These are phyloP conservation scores for Kwoniella europaea DNA, from an alignment of 768 basidiomycete genomes.

Conservation along the genomic window DNA sequence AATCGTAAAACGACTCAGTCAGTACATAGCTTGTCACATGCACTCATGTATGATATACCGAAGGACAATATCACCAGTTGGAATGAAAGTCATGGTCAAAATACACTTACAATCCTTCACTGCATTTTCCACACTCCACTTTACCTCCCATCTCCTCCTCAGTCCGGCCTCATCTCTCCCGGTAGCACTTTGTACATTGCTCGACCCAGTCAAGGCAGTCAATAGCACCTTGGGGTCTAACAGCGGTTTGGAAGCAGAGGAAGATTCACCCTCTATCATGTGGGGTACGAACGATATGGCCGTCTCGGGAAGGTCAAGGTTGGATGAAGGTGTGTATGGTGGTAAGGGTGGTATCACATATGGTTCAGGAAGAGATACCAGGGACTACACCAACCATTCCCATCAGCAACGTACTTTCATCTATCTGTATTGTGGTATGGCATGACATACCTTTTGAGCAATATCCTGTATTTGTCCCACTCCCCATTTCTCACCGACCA, in stretches of 20 bases:
- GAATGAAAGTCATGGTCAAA: too few relatives aligned
- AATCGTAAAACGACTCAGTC: too few relatives aligned
- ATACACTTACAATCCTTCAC: slow-evolving; percentile 81
- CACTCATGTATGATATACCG: too few relatives aligned
- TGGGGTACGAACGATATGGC: slow-evolving; percentile 61
- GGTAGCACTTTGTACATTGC: slow-evolving; percentile 68
- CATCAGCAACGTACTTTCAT: background rate
- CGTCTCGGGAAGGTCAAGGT: slow-evolving; percentile 61
- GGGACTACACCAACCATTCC: slow-evolving; percentile 58
- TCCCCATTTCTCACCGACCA: slow-evolving; percentile 74
- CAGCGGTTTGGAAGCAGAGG: slow-evolving; percentile 57
- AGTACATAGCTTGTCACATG: too few relatives aligned
- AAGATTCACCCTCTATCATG: slow-evolving; percentile 46
- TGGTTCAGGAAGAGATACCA: slow-evolving; percentile 61
- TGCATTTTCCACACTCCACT: slow-evolving; percentile 78
- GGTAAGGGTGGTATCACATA: slow-evolving; percentile 57
- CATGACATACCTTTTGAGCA: slow-evolving; percentile 44
- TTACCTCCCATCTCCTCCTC: slow-evolving; percentile 63
- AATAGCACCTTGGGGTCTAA: slow-evolving; percentile 67
- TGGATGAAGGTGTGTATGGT: slow-evolving; percentile 53
- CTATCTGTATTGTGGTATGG: too few relatives aligned
- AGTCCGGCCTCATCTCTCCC: slow-evolving; percentile 68
- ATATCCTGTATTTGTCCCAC: slow-evolving; percentile 63
- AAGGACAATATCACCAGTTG: too few relatives aligned
- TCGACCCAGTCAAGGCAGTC: slow-evolving; percentile 64